These are phyloP conservation scores for Phascolomyces articulosus DNA, from an alignment of 371 early-diverging fungal genomes.

Conservation along the genomic window DNA sequence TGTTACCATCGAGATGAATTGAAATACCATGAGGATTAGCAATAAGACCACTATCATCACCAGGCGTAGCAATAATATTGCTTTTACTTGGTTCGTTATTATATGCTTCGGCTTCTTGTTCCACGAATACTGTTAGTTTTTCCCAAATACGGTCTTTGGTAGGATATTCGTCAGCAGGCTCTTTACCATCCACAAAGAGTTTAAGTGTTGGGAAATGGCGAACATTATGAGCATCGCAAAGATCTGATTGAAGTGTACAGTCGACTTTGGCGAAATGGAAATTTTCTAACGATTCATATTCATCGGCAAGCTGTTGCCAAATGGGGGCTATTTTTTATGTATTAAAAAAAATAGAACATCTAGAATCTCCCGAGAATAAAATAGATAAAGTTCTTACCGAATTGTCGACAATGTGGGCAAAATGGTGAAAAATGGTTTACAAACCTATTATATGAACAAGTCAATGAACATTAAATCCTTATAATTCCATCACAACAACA, in stretches of 20 bases:
- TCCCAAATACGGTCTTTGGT: conserved; percentile 21
- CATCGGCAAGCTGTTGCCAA: conserved; percentile 50
- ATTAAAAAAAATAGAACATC: conserved; percentile 19
- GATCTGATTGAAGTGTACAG: conserved; percentile 69
- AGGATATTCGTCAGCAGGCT: conserved; percentile 43
- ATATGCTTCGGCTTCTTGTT: conserved; percentile 19
- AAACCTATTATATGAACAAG: conserved; percentile 31
- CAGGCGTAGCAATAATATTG: background rate
- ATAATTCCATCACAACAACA: too few species aligned
- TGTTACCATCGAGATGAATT: conserved; percentile 24
- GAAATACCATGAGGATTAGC: conserved; percentile 38
- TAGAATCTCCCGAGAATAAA: background rate
- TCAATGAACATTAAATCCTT: too few species aligned
- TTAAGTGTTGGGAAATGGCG: conserved; percentile 65
- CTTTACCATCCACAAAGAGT: conserved; percentile 65
- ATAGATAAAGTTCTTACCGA: conserved; percentile 31
- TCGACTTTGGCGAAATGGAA: conserved; percentile 80
- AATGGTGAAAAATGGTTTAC: conserved; percentile 44
- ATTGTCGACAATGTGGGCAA: conserved; percentile 34
- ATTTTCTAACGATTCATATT: conserved; percentile 35
- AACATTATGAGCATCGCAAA: conserved; percentile 67
- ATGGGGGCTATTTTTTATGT: conserved; percentile 45
- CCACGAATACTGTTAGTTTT: conserved; percentile 24
- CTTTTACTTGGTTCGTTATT: background rate
- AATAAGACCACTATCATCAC: background rate